Percentiles rank a stretch among this genome's conserved stretches.
Conservation (phyloP, 441 rosid genomes). For the Eutrema salsugineum region DNA sequence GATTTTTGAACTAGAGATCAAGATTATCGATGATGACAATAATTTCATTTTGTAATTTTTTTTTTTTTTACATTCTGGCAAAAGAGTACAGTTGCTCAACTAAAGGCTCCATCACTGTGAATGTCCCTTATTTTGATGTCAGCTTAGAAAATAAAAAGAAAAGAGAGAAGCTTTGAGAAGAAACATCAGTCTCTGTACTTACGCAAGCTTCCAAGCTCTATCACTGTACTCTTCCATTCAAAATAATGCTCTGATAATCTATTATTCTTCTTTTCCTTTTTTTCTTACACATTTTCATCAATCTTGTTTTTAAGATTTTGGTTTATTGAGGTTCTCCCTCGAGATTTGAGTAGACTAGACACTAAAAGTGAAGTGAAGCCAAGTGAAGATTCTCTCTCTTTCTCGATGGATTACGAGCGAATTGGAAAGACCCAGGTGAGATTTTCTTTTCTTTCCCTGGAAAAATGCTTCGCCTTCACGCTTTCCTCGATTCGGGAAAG, state of each 20-base stretch:
- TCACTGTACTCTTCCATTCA: conserved; percentile 27
- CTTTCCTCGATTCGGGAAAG: conserved; percentile 23
- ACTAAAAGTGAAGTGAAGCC: not conserved
- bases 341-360: conserved; percentile 27
- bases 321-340: not conserved
- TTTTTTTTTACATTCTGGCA: not conserved
- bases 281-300: conserved; percentile 2
- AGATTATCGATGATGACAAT: not conserved
- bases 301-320: not conserved
- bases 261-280: not conserved
- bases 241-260: conserved; percentile 19
- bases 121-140: conserved; percentile 28
- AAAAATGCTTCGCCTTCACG: conserved; percentile 25
- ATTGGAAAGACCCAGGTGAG: conserved; percentile 65
- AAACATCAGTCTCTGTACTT: conserved; percentile 26
- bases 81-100: not conserved
- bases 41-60: not conserved
- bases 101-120: conserved; percentile 17
- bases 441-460: not conserved
- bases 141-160: not conserved
- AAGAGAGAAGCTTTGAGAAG: conserved; percentile 15
- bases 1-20: not conserved
- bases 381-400: not conserved
- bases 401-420: conserved; percentile 71
- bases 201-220: conserved; percentile 32